Percentiles rank a stretch among this genome's conserved stretches.
phyloP scores from a whole-genome alignment of 306 rosid genomes.

The Albizia julibrissin region DNA sequence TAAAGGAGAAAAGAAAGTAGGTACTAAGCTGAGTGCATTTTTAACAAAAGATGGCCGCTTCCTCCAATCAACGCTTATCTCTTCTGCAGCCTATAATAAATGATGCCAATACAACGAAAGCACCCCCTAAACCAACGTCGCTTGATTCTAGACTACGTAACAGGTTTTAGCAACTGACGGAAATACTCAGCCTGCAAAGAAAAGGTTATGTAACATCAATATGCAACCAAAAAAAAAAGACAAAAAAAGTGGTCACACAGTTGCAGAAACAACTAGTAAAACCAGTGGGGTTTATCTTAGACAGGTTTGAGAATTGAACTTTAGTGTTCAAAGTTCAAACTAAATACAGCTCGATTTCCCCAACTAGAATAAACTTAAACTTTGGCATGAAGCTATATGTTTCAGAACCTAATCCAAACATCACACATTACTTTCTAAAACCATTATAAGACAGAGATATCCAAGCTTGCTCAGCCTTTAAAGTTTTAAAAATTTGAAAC shows the following conservation, averaged over 20 bases:
- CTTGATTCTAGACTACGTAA: slow-evolving; percentile 74
- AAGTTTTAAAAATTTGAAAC: not conserved
- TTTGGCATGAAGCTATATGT: not conserved
- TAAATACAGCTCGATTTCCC: not conserved
- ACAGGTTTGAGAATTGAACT: not conserved
- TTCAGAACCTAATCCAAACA: slow-evolving; percentile 22
- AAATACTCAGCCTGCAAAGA: slow-evolving; percentile 87
- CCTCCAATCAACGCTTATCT: slow-evolving; percentile 50
- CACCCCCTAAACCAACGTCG: slow-evolving; percentile 51
- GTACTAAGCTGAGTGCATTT: slow-evolving; percentile 54
- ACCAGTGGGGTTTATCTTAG: not conserved
- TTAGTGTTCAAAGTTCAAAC: not conserved
- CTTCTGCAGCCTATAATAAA: slow-evolving; percentile 49
- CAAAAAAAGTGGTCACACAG: not conserved
- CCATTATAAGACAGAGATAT: not conserved
- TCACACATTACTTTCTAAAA: slow-evolving; percentile 14
- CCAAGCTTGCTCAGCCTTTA: not conserved
- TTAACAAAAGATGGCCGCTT: slow-evolving; percentile 42
- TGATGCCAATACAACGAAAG: slow-evolving; percentile 50
- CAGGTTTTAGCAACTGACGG: slow-evolving; percentile 98
- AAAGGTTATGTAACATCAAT: slow-evolving; percentile 18
- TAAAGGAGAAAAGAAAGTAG: slow-evolving; percentile 43
- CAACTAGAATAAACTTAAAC: slow-evolving; percentile 10
- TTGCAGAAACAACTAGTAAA: slow-evolving; percentile 17
- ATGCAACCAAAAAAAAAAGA: not conserved